Conservation (phyloP, 768 basidiomycete genomes). For the Zangia roseola region DNA sequence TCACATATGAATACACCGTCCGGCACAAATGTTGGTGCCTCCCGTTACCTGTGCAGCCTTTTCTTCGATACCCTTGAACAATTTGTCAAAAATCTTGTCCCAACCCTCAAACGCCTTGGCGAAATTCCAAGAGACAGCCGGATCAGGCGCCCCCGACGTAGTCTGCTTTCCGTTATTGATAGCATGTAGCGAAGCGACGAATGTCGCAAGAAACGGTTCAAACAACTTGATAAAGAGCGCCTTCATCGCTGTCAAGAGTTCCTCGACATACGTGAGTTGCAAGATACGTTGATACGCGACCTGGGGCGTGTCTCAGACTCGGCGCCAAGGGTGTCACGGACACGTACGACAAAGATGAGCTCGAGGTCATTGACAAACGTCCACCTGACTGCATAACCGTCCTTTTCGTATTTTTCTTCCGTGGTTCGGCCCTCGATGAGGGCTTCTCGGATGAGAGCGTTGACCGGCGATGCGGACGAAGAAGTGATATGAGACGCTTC, state of each 20-base stretch:
- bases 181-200: conserved; percentile 81
- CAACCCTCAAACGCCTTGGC: conserved; percentile 70
- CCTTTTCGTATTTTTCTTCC: conserved; percentile 87
- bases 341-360: conserved; percentile 90
- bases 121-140: conserved; percentile 62
- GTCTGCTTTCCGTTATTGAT: conserved; percentile 43
- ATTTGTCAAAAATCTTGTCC: conserved; percentile 77
- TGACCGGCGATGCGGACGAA: conserved; percentile 78
- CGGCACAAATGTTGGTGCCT: neutral
- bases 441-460: conserved; percentile 85
- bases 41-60: conserved; percentile 64
- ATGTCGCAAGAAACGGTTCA: conserved; percentile 76
- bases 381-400: conserved; percentile 94
- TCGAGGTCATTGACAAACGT: conserved; percentile 93
- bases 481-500: conserved; percentile 67
- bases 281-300: conserved; percentile 96
- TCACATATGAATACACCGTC: neutral
- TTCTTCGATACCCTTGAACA: conserved; percentile 72
- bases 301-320: conserved; percentile 37
- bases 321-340: neutral
- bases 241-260: conserved; percentile 78
- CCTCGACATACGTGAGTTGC: conserved; percentile 91
- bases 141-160: conserved; percentile 34
- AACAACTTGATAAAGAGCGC: conserved; percentile 85
- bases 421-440: conserved; percentile 86